Evolutionary conservation across 129 eudicot species (phyloP).

Genomic region (Apium graveolens): DNA sequence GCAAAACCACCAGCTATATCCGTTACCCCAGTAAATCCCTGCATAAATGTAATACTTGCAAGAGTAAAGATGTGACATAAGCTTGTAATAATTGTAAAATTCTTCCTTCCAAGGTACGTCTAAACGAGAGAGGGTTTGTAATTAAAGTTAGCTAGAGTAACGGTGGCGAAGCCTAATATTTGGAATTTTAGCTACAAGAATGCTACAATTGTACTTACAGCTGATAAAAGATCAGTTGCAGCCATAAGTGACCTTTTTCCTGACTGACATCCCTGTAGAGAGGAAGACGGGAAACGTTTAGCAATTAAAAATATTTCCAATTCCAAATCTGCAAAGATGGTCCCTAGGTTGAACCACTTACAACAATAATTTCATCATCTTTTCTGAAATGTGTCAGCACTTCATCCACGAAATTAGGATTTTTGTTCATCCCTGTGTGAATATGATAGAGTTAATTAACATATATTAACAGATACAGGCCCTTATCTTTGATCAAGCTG

Average conservation of each 20-base stretch:
- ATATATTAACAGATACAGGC: no score
- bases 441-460: not conserved
- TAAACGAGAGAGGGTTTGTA: no score
- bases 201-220: slow-evolving; percentile 37
- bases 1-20: slow-evolving; percentile 89
- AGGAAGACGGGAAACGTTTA: not conserved
- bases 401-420: slow-evolving; percentile 49
- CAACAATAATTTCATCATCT: slow-evolving; percentile 79
- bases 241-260: slow-evolving; percentile 89
- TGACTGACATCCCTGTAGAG: slow-evolving; percentile 68
- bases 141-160: no score
- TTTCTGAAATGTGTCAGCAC: slow-evolving; percentile 53
- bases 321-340: not conserved
- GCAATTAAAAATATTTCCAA: no score
- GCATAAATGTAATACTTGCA: not conserved
- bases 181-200: not conserved
- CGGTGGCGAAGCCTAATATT: no score
- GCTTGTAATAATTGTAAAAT: no score
- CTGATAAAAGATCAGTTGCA: slow-evolving; percentile 59
- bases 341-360: slow-evolving; percentile 25
- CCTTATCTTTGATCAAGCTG: no score
- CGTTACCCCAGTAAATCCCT: slow-evolving; percentile 77
- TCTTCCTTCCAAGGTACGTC: no score
- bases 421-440: slow-evolving; percentile 57
- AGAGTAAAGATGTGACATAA: no score